Evolutionary conservation across 2,329 filamentous ascomycete species (phyloP).

Genomic region (Aspergillus ochraceoroseus): DNA sequence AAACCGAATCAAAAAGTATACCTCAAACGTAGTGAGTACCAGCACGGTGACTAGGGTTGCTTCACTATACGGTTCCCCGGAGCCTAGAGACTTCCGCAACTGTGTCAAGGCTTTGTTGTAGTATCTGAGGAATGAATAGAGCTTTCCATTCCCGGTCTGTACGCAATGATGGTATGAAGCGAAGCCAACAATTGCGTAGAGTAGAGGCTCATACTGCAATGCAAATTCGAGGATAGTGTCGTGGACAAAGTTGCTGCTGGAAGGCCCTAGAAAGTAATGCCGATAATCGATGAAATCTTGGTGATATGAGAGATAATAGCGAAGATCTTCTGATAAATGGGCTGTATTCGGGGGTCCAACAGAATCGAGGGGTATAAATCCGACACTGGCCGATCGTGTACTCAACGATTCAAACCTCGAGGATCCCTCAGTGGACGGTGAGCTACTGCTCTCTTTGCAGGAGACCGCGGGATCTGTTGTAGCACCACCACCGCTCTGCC

Average conservation of each 20-base stretch:
- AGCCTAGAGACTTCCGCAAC: constrained; percentile 66
- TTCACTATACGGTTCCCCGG: constrained; percentile 64
- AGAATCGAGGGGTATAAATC: constrained; percentile 25
- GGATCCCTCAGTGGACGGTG: constrained; percentile 50
- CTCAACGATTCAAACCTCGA: constrained; percentile 35
- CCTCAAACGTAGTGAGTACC: constrained; percentile 90
- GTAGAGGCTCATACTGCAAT: constrained; percentile 69
- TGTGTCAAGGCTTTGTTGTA: constrained; percentile 83
- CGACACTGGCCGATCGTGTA: constrained; percentile 31
- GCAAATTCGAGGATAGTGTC: constrained; percentile 67
- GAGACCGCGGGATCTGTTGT: constrained; percentile 36
- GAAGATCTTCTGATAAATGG: constrained; percentile 58
- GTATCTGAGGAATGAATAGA: constrained; percentile 78
- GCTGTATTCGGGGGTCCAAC: constrained; percentile 24
- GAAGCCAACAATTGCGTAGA: constrained; percentile 84
- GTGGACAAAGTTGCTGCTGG: constrained; percentile 68
- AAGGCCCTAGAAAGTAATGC: constrained; percentile 74
- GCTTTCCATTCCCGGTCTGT: constrained; percentile 62
- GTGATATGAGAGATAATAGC: constrained; percentile 74
- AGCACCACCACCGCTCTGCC: constrained; percentile 13
- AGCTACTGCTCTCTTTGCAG: constrained; percentile 46
- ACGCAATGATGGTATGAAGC: constrained; percentile 80
- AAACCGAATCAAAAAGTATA: constrained; percentile 44
- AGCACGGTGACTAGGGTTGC: constrained; percentile 80
- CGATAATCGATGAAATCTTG: constrained; percentile 70